These are phyloP conservation scores for Cladophialophora bantiana DNA, from an alignment of 2,329 filamentous ascomycete genomes.

Conservation along the genomic window DNA sequence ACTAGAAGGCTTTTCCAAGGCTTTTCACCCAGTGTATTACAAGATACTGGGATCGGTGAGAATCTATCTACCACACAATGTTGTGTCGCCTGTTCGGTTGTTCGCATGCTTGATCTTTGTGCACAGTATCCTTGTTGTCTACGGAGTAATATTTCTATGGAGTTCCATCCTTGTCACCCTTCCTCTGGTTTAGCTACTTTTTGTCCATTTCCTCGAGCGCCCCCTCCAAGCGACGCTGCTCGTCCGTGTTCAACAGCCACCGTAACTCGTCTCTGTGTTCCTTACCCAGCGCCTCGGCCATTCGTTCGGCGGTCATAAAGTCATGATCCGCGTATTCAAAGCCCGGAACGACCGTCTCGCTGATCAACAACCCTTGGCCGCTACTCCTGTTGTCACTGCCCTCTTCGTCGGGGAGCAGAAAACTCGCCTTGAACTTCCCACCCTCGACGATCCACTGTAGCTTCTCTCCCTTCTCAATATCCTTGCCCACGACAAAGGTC, in stretches of 20 bases:
- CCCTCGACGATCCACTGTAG: conserved; percentile 74
- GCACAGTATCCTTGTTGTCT: too few relatives aligned
- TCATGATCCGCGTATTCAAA: conserved; percentile 73
- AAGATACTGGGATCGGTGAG: conserved; percentile 12
- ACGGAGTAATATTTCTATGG: too few relatives aligned
- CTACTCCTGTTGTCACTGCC: conserved; percentile 43
- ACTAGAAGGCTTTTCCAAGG: conserved; percentile 19
- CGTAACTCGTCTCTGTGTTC: conserved; percentile 58
- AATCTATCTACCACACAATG: too few relatives aligned
- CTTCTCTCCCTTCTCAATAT: conserved; percentile 66
- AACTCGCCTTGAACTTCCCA: conserved; percentile 71
- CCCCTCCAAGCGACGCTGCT: conserved; percentile 29
- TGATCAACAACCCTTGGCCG: conserved; percentile 65
- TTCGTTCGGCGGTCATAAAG: conserved; percentile 62
- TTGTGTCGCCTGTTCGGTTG: too few relatives aligned
- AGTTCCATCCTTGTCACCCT: too few relatives aligned
- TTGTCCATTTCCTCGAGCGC: conserved; percentile 11
- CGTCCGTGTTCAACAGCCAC: conserved; percentile 45
- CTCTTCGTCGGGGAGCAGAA: conserved; percentile 57
- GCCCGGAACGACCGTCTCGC: conserved; percentile 71
- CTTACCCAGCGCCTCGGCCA: conserved; percentile 61
- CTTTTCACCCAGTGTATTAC: conserved; percentile 23
- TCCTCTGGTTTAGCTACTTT: not conserved
- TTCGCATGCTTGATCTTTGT: too few relatives aligned
- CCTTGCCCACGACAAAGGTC: conserved; percentile 63